These are phyloP conservation scores for Pterocarpus macrocarpus DNA, from an alignment of 306 rosid genomes.

Conservation along the genomic window DNA sequence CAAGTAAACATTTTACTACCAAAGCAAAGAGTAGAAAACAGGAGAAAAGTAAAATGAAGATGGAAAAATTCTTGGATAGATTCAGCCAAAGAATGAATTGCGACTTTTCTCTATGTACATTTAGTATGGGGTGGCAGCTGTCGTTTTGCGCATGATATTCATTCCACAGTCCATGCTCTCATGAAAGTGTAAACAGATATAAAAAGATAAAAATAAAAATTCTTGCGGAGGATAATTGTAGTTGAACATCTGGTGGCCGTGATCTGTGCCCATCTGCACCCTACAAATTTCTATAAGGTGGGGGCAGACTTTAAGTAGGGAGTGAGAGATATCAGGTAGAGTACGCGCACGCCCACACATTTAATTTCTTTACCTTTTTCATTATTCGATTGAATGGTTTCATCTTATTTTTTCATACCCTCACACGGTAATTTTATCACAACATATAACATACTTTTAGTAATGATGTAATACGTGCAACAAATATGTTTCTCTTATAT, in stretches of 20 bases:
- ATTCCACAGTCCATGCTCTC: background rate
- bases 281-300: background rate
- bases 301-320: background rate
- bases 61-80: background rate
- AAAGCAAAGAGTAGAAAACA: background rate
- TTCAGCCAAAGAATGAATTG: background rate
- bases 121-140: slow-evolving; percentile 21
- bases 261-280: background rate
- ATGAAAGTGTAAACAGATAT: background rate
- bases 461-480: too few relatives aligned
- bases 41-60: slow-evolving; percentile 12
- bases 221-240: background rate
- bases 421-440: too few relatives aligned
- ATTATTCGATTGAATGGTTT: background rate
- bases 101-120: background rate
- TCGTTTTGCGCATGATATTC: slow-evolving; percentile 9
- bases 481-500: too few relatives aligned
- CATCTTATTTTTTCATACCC: background rate
- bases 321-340: too few relatives aligned
- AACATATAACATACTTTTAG: too few relatives aligned
- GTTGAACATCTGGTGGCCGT: background rate
- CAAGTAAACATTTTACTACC: background rate
- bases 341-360: too few relatives aligned
- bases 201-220: background rate
- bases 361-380: too few relatives aligned